A percentile compares a stretch with the other conserved stretches of the same genome.
phyloP scores from a whole-genome alignment of 768 basidiomycete species.

The Suillus ampliporus region DNA sequence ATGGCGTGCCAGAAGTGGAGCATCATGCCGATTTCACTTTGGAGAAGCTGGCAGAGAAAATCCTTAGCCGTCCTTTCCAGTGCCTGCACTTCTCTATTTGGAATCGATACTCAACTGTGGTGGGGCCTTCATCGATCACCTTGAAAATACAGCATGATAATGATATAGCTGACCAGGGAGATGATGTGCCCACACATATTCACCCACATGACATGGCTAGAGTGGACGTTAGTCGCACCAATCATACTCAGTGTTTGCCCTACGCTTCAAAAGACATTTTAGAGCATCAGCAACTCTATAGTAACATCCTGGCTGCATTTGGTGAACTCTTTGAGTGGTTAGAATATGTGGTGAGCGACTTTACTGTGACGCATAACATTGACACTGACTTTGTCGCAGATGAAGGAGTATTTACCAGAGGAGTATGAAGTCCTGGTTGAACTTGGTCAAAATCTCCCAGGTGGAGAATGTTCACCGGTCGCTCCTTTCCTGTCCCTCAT shows the following conservation, averaged over 20 bases:
- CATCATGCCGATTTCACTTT: not conserved
- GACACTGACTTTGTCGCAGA: no score
- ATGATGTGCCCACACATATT: not conserved
- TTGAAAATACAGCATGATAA: not conserved
- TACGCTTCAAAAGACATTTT: not conserved
- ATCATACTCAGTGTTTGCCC: no score
- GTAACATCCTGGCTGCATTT: not conserved
- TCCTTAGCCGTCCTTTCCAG: no score
- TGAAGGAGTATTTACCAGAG: not conserved
- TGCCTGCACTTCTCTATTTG: not conserved
- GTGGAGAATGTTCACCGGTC: not conserved
- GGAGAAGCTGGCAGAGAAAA: not conserved
- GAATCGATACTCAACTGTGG: not conserved
- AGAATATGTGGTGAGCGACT: not conserved
- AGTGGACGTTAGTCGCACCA: not conserved
- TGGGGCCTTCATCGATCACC: not conserved
- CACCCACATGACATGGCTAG: not conserved
- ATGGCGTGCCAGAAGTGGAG: no score
- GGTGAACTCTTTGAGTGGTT: conserved; percentile 1
- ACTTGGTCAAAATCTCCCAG: not conserved
- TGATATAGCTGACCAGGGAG: not conserved
- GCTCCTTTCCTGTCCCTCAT: conserved; percentile 7
- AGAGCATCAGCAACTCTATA: not conserved
- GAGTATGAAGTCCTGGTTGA: conserved; percentile 1
- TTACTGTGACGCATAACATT: no score